phyloP scores from a whole-genome alignment of 192 early-diverging fungal genomes.

The Rhizophlyctis rosea region DNA sequence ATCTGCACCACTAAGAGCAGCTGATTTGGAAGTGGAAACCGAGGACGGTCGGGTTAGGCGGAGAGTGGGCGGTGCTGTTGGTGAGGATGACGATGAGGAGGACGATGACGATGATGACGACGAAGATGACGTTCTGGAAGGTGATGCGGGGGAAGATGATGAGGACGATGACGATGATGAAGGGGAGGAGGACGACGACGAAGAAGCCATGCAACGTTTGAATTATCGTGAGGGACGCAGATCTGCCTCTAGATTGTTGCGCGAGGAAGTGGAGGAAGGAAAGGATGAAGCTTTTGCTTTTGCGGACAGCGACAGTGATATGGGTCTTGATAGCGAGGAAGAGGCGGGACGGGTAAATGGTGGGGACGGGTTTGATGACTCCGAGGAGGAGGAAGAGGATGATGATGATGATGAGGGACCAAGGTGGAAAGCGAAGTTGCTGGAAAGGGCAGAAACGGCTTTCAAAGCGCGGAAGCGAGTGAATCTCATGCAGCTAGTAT shows the following conservation, averaged over 20 bases:
- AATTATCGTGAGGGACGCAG: constrained; percentile 5
- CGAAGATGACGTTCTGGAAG: constrained; percentile 38
- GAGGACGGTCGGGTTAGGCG: constrained; percentile 7
- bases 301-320: constrained; percentile 71
- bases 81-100: constrained; percentile 47
- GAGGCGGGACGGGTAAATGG: constrained; percentile 24
- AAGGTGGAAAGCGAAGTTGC: constrained; percentile 69
- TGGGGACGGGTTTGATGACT: constrained; percentile 42
- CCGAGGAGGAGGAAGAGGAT: constrained; percentile 53
- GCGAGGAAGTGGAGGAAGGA: constrained; percentile 32
- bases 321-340: constrained; percentile 47
- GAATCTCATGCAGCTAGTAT: constrained; percentile 89
- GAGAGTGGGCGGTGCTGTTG: constrained; percentile 41
- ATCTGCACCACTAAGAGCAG: constrained; percentile 55
- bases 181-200: constrained; percentile 33
- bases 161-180: constrained; percentile 51
- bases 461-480: constrained; percentile 57
- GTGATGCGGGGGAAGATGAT: constrained; percentile 43
- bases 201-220: constrained; percentile 8
- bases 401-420: constrained; percentile 38
- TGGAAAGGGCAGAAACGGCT: constrained; percentile 56
- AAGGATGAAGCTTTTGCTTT: constrained; percentile 49
- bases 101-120: constrained; percentile 33
- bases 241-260: constrained; percentile 8
- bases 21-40: neutral